These are phyloP conservation scores for Incumbomyces lentus DNA, from an alignment of 2,329 filamentous ascomycete species.

Conservation along the genomic window DNA sequence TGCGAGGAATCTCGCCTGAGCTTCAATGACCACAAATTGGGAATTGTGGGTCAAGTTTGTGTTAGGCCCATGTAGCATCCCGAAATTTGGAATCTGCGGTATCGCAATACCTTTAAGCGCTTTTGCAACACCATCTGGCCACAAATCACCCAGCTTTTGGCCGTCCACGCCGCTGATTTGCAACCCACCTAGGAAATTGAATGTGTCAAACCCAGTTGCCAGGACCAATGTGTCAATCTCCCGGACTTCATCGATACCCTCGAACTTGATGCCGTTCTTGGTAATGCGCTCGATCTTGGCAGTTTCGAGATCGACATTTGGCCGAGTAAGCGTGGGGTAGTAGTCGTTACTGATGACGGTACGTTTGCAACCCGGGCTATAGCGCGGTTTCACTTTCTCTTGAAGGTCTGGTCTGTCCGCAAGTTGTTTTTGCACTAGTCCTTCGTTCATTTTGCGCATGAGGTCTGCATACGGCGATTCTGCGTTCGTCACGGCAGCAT, in stretches of 20 bases:
- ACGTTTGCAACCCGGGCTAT: conserved; percentile 33
- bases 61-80: conserved; percentile 49
- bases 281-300: conserved; percentile 37
- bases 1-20: conserved; percentile 45
- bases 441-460: conserved; percentile 28
- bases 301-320: conserved; percentile 44
- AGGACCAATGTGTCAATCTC: conserved; percentile 48
- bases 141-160: conserved; percentile 39
- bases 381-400: conserved; percentile 44
- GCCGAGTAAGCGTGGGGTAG: conserved; percentile 38
- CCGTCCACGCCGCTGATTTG: conserved; percentile 39
- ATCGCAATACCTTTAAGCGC: conserved; percentile 44
- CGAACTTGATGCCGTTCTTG: conserved; percentile 37
- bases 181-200: conserved; percentile 50
- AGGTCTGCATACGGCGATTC: conserved; percentile 31
- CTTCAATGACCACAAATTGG: conserved; percentile 52
- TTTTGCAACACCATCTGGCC: conserved; percentile 27
- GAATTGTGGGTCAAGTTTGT: conserved; percentile 46
- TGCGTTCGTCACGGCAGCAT: conserved; percentile 32
- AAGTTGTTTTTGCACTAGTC: conserved; percentile 37
- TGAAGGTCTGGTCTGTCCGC: conserved; percentile 41
- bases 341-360: conserved; percentile 48
- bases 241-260: conserved; percentile 28
- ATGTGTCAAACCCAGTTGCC: conserved; percentile 49
- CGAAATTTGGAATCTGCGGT: conserved; percentile 44